phyloP scores from a whole-genome alignment of 2,329 filamentous ascomycete species.

The Aspergillus tanneri region DNA sequence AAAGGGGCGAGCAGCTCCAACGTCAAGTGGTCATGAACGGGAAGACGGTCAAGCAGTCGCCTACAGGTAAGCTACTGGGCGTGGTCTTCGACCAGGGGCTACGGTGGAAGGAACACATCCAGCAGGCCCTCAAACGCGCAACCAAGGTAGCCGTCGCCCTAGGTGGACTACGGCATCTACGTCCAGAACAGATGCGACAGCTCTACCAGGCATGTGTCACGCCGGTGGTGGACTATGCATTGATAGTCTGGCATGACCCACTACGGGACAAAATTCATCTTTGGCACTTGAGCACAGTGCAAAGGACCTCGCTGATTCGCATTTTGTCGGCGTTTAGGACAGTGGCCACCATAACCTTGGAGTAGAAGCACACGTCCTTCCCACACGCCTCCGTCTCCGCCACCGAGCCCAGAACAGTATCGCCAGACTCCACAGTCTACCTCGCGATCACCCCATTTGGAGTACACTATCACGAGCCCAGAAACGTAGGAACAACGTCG shows the following conservation, averaged over 20 bases:
- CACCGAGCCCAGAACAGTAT: conserved; percentile 10
- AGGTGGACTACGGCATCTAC: conserved; percentile 20
- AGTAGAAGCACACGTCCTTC: conserved; percentile 21
- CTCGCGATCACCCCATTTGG: conserved; percentile 13
- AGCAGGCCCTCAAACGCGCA: conserved; percentile 21
- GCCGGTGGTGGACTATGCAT: conserved; percentile 24
- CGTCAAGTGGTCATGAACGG: conserved; percentile 19
- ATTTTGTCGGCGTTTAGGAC: conserved; percentile 22
- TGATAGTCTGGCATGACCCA: conserved; percentile 22
- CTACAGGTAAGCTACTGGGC: conserved; percentile 27
- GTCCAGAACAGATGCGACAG: conserved; percentile 22
- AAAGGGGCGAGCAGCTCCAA: conserved; percentile 13
- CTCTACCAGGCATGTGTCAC: conserved; percentile 26
- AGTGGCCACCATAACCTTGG: conserved; percentile 17
- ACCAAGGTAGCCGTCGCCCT: conserved; percentile 19
- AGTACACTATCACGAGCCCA: conserved; percentile 8
- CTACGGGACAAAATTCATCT: conserved; percentile 22
- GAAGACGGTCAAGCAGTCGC: conserved; percentile 12
- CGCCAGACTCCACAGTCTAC: conserved; percentile 15
- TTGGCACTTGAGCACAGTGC: conserved; percentile 14
- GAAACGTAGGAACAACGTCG: conserved; percentile 6
- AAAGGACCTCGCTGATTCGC: conserved; percentile 18
- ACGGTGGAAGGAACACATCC: conserved; percentile 23
- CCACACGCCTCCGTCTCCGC: conserved; percentile 12
- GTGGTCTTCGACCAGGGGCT: conserved; percentile 26